Evolutionary conservation across 371 early-diverging fungal genomes (phyloP).

Genomic region (Circinella umbellata): DNA sequence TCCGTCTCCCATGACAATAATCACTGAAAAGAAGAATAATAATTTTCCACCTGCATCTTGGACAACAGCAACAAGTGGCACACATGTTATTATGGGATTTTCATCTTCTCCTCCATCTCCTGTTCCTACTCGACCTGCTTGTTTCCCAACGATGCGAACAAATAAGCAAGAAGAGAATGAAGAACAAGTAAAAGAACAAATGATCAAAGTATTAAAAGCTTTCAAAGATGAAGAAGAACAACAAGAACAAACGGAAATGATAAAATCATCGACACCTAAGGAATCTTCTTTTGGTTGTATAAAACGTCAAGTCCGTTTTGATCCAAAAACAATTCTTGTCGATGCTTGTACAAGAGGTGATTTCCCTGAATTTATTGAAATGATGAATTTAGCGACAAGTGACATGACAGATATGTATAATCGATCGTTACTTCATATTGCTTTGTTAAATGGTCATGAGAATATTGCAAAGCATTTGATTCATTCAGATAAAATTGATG

Average conservation of each 20-base stretch:
- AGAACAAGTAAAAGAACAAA: not conserved
- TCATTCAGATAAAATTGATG: conserved; percentile 27
- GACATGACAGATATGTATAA: conserved; percentile 13
- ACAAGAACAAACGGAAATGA: not conserved
- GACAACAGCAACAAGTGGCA: not conserved
- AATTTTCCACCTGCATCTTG: not conserved
- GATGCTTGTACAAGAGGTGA: conserved; percentile 51
- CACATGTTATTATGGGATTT: conserved; percentile 2
- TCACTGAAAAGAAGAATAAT: not conserved
- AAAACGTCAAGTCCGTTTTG: conserved; percentile 39
- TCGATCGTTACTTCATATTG: conserved; percentile 36
- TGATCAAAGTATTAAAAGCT: no score
- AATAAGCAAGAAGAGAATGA: not conserved
- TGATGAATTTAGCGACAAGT: not conserved
- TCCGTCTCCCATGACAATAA: conserved; percentile 19
- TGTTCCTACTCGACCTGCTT: conserved; percentile 9
- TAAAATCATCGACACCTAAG: not conserved
- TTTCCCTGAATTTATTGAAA: conserved; percentile 21
- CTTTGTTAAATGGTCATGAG: conserved; percentile 44
- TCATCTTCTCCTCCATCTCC: conserved; percentile 18
- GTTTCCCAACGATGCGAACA: conserved; percentile 6
- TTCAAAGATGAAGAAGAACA: not conserved
- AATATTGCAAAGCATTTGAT: conserved; percentile 33
- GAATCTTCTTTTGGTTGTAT: not conserved
- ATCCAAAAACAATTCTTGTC: conserved; percentile 37